These are phyloP conservation scores for Celoporthe dispersa DNA, from an alignment of 2,329 filamentous ascomycete genomes.

Conservation along the genomic window DNA sequence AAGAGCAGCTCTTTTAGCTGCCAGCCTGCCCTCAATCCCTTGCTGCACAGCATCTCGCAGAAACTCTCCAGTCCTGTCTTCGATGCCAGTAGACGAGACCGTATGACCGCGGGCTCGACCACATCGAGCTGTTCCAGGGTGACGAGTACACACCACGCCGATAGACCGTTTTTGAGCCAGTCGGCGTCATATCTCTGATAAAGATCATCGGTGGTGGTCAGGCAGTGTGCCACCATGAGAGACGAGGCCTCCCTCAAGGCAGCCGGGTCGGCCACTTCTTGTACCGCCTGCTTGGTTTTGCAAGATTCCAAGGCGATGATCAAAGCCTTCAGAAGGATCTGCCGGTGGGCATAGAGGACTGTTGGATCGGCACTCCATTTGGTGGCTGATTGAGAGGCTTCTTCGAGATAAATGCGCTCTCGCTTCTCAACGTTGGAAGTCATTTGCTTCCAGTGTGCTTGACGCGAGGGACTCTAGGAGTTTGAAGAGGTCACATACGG, in stretches of 20 bases:
- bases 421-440: constrained; percentile 30
- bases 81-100: constrained; percentile 15
- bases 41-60: constrained; percentile 32
- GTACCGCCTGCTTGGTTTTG: constrained; percentile 13
- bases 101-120: constrained; percentile 30
- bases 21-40: constrained; percentile 45
- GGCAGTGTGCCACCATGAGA: constrained; percentile 1
- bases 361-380: constrained; percentile 15
- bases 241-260: constrained; percentile 7
- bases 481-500: constrained; percentile 20
- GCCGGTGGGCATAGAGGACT: constrained; percentile 10
- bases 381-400: constrained; percentile 11
- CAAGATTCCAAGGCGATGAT: constrained; percentile 16
- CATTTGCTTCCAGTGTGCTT: constrained; percentile 29
- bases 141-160: constrained; percentile 26
- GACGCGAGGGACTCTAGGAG: constrained; percentile 25
- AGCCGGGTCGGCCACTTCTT: constrained; percentile 6
- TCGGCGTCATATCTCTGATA: not conserved
- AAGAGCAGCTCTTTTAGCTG: constrained; percentile 50
- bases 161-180: not conserved
- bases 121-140: constrained; percentile 29
- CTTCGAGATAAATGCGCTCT: constrained; percentile 30
- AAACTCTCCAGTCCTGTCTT: constrained; percentile 27
- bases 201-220: not conserved
- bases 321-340: constrained; percentile 23